Percentiles rank a stretch among this genome's conserved stretches.
These are phyloP conservation scores for Schwanniomyces pseudopolymorphus DNA, from an alignment of 805 yeast species.

Conservation along the genomic window DNA sequence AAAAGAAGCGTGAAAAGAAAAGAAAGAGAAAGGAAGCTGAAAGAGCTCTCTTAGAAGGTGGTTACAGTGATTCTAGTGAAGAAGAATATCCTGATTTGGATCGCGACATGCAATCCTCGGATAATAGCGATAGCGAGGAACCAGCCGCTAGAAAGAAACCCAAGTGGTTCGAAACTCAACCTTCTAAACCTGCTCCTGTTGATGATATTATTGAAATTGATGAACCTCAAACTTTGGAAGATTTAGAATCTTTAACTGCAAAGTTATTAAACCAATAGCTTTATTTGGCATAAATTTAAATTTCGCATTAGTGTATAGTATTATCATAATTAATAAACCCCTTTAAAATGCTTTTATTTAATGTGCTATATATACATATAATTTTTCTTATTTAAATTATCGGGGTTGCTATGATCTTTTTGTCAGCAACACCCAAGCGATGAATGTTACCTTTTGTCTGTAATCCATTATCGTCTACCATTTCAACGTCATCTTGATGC, in stretches of 20 bases:
- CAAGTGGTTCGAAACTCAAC: slow-evolving; percentile 50
- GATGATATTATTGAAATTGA: slow-evolving; percentile 66
- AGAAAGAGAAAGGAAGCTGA: slow-evolving; percentile 82
- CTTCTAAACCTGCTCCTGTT: slow-evolving; percentile 16
- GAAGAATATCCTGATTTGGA: slow-evolving; percentile 43
- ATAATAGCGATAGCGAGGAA: slow-evolving; percentile 26
- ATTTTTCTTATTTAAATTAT: slow-evolving; percentile 6
- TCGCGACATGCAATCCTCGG: slow-evolving; percentile 41
- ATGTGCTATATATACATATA: slow-evolving; percentile 2
- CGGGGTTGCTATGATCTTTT: slow-evolving; percentile 33
- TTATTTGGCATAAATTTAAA: not conserved
- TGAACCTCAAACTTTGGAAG: slow-evolving; percentile 89
- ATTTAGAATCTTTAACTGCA: slow-evolving; percentile 83
- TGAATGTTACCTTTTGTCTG: slow-evolving; percentile 21
- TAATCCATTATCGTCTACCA: slow-evolving; percentile 17
- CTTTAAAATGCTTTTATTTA: not conserved
- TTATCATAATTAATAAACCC: not conserved
- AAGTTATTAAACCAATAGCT: slow-evolving; percentile 34
- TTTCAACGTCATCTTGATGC: slow-evolving; percentile 26
- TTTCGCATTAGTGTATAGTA: not conserved
- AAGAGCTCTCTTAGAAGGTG: slow-evolving; percentile 48
- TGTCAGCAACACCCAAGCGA: slow-evolving; percentile 30
- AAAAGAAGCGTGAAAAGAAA: slow-evolving; percentile 84
- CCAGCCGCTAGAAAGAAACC: slow-evolving; percentile 40
- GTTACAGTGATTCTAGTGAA: slow-evolving; percentile 32